These are phyloP conservation scores for Colletotrichum chrysophilum DNA, from an alignment of 2,329 filamentous ascomycete species.

Conservation along the genomic window DNA sequence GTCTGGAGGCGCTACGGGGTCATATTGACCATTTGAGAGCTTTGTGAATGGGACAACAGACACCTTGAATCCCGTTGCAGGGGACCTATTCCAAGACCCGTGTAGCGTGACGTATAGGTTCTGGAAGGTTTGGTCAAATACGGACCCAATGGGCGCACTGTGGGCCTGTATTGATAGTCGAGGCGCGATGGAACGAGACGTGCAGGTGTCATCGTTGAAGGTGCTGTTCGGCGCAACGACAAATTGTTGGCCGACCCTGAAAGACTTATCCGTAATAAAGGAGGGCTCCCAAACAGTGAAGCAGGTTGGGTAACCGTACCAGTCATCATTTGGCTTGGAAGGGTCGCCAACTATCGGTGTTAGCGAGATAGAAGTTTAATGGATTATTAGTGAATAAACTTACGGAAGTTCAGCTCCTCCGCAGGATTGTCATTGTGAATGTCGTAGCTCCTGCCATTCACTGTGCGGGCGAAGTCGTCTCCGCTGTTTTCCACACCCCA, in stretches of 20 bases:
- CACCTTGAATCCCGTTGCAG: constrained; percentile 42
- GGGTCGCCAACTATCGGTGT: constrained; percentile 31
- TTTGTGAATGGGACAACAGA: constrained; percentile 37
- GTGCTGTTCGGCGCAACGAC: constrained; percentile 38
- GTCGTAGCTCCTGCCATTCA: constrained; percentile 49
- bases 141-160: constrained; percentile 65
- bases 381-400: neutral
- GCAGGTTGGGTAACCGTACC: constrained; percentile 67
- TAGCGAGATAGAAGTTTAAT: neutral
- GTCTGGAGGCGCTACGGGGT: constrained; percentile 34
- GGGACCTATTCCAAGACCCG: constrained; percentile 57
- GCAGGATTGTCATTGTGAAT: constrained; percentile 67
- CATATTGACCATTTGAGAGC: constrained; percentile 28
- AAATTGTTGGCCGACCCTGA: constrained; percentile 40
- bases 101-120: constrained; percentile 66
- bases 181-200: constrained; percentile 38
- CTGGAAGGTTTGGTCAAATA: constrained; percentile 57
- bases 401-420: constrained; percentile 69
- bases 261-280: constrained; percentile 34
- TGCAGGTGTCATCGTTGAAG: constrained; percentile 41
- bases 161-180: constrained; percentile 62
- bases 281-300: constrained; percentile 58
- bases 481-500: constrained; percentile 60
- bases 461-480: constrained; percentile 55
- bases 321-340: constrained; percentile 30